These are phyloP conservation scores for Globisporangium iwayamae DNA, from an alignment of 352 stramenopile genomes.

Conservation along the genomic window DNA sequence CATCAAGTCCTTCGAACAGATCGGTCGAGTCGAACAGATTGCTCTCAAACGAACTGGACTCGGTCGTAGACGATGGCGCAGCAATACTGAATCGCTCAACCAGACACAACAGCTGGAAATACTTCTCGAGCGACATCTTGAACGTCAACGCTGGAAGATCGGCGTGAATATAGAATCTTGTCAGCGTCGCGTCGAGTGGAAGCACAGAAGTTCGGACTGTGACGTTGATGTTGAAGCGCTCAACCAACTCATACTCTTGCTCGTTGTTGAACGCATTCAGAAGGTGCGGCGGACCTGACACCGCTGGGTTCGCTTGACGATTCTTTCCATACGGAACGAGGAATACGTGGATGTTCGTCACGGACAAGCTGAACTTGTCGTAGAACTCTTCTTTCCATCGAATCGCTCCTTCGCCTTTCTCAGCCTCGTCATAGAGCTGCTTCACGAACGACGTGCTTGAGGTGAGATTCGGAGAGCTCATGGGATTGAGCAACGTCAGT, in stretches of 20 bases:
- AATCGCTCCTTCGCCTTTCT: conserved; percentile 78
- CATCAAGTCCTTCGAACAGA: conserved; percentile 17
- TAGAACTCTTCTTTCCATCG: conserved; percentile 91
- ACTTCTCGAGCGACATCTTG: conserved; percentile 84
- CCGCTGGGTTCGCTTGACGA: conserved; percentile 5
- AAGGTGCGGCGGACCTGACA: conserved; percentile 33
- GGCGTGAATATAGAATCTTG: conserved; percentile 77
- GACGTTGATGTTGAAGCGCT: conserved; percentile 87
- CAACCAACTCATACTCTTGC: conserved; percentile 73
- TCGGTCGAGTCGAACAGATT: conserved; percentile 19
- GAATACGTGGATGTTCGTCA: conserved; percentile 82
- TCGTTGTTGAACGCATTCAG: conserved; percentile 41
- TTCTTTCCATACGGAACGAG: conserved; percentile 70
- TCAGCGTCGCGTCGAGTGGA: conserved; percentile 79
- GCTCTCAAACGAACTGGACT: conserved; percentile 12
- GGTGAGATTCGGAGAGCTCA: conserved; percentile 36
- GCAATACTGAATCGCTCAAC: conserved; percentile 54
- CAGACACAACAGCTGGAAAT: conserved; percentile 65
- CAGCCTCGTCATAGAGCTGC: conserved; percentile 83
- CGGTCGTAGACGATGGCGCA: conserved; percentile 2
- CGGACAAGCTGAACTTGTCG: conserved; percentile 83
- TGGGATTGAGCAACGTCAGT: conserved; percentile 38
- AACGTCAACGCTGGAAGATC: conserved; percentile 81
- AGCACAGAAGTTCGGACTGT: conserved; percentile 82
- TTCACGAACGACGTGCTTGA: conserved; percentile 79